Evolutionary conservation across 2,329 filamentous ascomycete genomes (phyloP).

Genomic region (Penicillium sp.): DNA sequence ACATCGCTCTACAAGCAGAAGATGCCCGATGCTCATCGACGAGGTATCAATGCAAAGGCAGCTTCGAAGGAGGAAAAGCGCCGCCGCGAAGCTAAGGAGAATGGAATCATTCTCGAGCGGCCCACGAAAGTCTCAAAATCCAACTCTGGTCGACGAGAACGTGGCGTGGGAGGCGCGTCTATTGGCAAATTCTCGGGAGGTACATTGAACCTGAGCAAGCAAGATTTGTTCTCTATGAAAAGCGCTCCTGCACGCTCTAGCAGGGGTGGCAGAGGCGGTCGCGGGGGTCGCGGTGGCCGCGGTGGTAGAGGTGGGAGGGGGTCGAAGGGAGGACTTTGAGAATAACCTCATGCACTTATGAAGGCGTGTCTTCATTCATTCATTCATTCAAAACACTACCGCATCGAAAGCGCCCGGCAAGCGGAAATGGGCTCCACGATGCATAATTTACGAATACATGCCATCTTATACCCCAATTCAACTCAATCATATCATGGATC

Average conservation of each 20-base stretch:
- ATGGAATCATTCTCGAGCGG: slow-evolving; percentile 83
- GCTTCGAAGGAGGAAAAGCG: slow-evolving; percentile 69
- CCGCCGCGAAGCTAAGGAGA: slow-evolving; percentile 80
- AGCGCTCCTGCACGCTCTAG: slow-evolving; percentile 13
- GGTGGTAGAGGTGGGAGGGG: slow-evolving; percentile 13
- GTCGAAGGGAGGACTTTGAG: slow-evolving; percentile 6
- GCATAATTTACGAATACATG: slow-evolving; percentile 1
- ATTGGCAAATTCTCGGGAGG: slow-evolving; percentile 82
- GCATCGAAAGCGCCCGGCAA: not conserved
- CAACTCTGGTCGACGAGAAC: slow-evolving; percentile 54
- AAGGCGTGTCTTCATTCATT: not conserved
- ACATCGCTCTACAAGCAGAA: slow-evolving; percentile 75
- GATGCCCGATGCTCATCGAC: slow-evolving; percentile 86
- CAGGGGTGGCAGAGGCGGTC: slow-evolving; percentile 26
- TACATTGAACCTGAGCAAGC: slow-evolving; percentile 75
- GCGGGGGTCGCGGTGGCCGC: slow-evolving; percentile 12
- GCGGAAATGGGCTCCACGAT: not conserved
- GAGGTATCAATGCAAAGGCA: slow-evolving; percentile 77
- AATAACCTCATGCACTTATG: not conserved
- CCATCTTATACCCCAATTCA: not conserved
- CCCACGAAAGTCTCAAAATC: slow-evolving; percentile 41
- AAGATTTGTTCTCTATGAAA: slow-evolving; percentile 62
- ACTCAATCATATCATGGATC: slow-evolving; percentile 25
- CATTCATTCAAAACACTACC: not conserved
- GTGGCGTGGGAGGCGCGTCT: slow-evolving; percentile 73